Evolutionary conservation across 768 basidiomycete genomes (phyloP).

Genomic region (Trametes cinnabarina): DNA sequence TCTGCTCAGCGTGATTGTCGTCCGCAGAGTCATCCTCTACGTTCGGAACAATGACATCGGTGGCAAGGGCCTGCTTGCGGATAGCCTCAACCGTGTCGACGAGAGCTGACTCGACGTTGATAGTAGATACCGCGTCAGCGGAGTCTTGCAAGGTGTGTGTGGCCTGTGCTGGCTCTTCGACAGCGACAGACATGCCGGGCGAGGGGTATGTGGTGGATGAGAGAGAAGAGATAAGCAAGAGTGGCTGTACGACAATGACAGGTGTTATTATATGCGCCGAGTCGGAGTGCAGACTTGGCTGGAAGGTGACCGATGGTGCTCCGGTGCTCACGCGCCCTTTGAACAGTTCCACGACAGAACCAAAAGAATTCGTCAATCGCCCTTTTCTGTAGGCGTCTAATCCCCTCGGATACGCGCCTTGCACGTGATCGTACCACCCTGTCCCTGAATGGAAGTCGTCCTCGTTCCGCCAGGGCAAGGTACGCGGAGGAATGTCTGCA

Average conservation of each 20-base stretch:
- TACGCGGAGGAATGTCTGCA: not conserved
- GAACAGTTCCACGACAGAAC: conserved; percentile 9
- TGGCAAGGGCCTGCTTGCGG: not conserved
- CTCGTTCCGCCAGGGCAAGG: not conserved
- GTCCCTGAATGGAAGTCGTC: not conserved
- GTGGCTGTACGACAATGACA: conserved; percentile 9
- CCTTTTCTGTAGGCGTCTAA: conserved; percentile 15
- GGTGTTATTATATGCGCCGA: conserved; percentile 2
- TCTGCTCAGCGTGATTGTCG: not conserved
- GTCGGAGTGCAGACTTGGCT: conserved; percentile 9
- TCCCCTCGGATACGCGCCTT: conserved; percentile 6
- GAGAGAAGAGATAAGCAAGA: conserved; percentile 14
- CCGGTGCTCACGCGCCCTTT: conserved; percentile 20
- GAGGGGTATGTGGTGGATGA: not conserved
- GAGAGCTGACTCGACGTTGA: conserved; percentile 1
- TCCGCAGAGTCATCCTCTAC: not conserved
- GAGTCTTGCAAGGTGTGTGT: conserved; percentile 10
- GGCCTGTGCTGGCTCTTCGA: conserved; percentile 20
- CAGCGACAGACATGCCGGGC: conserved; percentile 21
- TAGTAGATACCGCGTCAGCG: not conserved
- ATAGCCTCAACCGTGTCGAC: conserved; percentile 2
- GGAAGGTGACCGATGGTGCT: conserved; percentile 15
- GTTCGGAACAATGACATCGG: conserved; percentile 3
- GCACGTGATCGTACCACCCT: conserved; percentile 18
- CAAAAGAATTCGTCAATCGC: conserved; percentile 19